Conservation (phyloP, 139 green algal genomes). For the Volvox africanus region DNA sequence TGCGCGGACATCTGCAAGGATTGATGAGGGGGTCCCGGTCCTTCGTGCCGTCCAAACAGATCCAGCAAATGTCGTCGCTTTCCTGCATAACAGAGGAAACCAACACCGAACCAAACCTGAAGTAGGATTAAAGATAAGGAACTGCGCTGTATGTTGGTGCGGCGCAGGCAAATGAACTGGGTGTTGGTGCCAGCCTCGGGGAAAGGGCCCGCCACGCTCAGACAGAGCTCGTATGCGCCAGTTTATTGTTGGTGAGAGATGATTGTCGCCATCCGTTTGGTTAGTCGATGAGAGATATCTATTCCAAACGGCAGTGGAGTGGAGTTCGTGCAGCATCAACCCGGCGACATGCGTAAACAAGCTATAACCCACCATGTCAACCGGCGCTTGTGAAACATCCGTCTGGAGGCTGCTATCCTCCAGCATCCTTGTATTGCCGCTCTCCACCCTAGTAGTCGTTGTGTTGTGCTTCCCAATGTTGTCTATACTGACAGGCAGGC, state of each 20-base stretch:
- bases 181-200: too few relatives aligned
- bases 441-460: not conserved
- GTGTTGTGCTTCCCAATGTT: conserved; percentile 24
- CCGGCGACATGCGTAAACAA: not conserved
- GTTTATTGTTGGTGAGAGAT: too few relatives aligned
- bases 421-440: conserved; percentile 20
- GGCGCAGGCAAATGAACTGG: too few relatives aligned
- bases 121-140: too few relatives aligned
- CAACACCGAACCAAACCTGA: too few relatives aligned
- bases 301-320: too few relatives aligned
- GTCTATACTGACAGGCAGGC: conserved; percentile 10
- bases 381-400: conserved; percentile 22
- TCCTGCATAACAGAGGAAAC: conserved; percentile 31
- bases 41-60: conserved; percentile 71
- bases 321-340: too few relatives aligned
- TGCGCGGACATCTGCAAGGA: conserved; percentile 72
- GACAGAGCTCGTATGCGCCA: too few relatives aligned
- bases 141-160: too few relatives aligned
- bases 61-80: conserved; percentile 75
- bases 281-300: too few relatives aligned
- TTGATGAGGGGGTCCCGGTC: conserved; percentile 50
- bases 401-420: conserved; percentile 17
- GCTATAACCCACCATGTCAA: conserved; percentile 33
- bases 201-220: too few relatives aligned
- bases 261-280: too few relatives aligned